Percentiles rank a stretch among this genome's conserved stretches.
Conservation (phyloP, 805 yeast species). For the Myxozyma mucilagina region DNA sequence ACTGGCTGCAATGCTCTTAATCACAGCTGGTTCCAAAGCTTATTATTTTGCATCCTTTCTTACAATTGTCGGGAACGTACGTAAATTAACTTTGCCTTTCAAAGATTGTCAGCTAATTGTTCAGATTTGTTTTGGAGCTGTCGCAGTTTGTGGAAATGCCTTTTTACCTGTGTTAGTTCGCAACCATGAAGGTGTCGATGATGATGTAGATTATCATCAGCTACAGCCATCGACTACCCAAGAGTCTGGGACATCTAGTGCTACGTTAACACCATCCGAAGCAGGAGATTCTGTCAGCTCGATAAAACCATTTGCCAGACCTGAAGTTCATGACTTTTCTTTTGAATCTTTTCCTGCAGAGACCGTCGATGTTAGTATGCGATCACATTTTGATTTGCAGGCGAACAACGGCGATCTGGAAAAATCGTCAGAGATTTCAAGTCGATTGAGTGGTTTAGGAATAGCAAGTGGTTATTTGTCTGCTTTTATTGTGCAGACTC, state of each 20-base stretch:
- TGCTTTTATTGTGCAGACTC: constrained; percentile 62
- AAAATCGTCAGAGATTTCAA: constrained; percentile 30
- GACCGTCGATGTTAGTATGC: constrained; percentile 18
- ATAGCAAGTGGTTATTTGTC: constrained; percentile 70
- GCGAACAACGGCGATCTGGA: constrained; percentile 16
- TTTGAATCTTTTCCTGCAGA: constrained; percentile 27
- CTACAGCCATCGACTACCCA: neutral
- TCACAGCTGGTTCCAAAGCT: constrained; percentile 43
- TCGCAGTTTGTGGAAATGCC: constrained; percentile 77
- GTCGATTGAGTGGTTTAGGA: constrained; percentile 61
- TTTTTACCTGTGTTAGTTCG: constrained; percentile 62
- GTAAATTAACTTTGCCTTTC: neutral
- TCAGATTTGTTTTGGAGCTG: constrained; percentile 66
- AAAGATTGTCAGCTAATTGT: neutral
- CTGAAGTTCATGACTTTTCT: neutral
- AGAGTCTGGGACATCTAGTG: constrained; percentile 6
- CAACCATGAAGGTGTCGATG: constrained; percentile 40
- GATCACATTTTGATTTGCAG: constrained; percentile 6
- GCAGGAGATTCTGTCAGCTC: neutral
- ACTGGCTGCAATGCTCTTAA: constrained; percentile 51
- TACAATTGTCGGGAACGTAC: constrained; percentile 59
- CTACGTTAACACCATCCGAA: neutral
- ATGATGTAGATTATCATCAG: neutral
- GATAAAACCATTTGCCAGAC: neutral
- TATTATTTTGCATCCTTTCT: constrained; percentile 56